A percentile compares a stretch with the other conserved stretches of the same genome.
These are phyloP conservation scores for Camellia lanceoleosa DNA, from an alignment of 148 eudicot genomes.

Conservation along the genomic window DNA sequence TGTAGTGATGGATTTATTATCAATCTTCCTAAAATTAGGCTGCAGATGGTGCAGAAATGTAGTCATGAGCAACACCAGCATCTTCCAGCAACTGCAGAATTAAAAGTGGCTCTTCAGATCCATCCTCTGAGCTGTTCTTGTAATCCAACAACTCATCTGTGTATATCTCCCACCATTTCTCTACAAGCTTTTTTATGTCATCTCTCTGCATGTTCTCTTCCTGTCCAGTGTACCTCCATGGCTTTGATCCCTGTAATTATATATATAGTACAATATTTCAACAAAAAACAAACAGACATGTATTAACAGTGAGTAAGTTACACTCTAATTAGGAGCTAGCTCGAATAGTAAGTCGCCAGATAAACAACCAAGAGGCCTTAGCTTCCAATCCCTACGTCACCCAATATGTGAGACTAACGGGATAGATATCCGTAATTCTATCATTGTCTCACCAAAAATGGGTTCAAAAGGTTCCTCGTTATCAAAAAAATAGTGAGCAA, in stretches of 20 bases:
- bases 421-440: too few species aligned
- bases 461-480: too few species aligned
- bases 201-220: conserved; percentile 21
- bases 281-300: not conserved
- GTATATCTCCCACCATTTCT: conserved; percentile 21
- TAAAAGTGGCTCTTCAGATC: not conserved
- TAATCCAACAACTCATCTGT: conserved; percentile 2
- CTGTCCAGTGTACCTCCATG: conserved; percentile 19
- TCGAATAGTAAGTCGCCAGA: too few species aligned
- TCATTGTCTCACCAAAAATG: too few species aligned
- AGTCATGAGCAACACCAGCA: not conserved
- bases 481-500: too few species aligned
- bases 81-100: not conserved
- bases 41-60: conserved; percentile 24
- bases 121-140: not conserved
- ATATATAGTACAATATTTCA: not conserved
- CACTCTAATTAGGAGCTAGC: not conserved
- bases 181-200: conserved; percentile 15
- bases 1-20: not conserved
- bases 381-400: too few species aligned
- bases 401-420: too few species aligned
- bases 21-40: conserved; percentile 15
- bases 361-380: too few species aligned
- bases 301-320: not conserved
- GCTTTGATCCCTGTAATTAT: conserved; percentile 11